Evolutionary conservation across 2,329 filamentous ascomycete species (phyloP), one percentile per base, ranked within the genome.

Genomic region (Aspergillus costaricaensis): DNA sequence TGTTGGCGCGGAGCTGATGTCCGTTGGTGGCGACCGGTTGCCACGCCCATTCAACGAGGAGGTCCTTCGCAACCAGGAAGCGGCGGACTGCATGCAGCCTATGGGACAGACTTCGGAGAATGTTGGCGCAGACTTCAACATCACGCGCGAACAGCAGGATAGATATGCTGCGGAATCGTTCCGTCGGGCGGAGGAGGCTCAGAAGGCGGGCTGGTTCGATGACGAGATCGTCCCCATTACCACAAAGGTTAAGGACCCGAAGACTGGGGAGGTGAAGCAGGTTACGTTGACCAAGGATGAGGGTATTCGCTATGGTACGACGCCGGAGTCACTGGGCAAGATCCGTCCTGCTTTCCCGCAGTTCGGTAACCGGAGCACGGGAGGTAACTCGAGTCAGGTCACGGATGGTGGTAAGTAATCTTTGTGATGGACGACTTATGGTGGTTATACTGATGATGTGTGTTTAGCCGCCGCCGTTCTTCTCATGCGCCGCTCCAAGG

Each of bases 91-190:
- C 83, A 86, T 94, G 86, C 86, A 92, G 83, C 91, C 94, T 67
- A 99, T 99, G 95, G 95, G 95, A 21, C 96, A 96, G 86, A 99
- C 95, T 2, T 94, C 90, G 61, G 95, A 99, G 82, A 98, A 98
- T 74, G 92, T 99, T 27, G 92, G 89, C 69, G 87, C 87, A 52
- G 95, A 98, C 80, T 98, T 98, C 77, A 86, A 89, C 73, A 88
- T 99, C 74, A 80, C 86, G 2, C 86, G 95, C 62, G 88, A 93
- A 74, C 80, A 81, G 74, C 91, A 98, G 80, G 95, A 99, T 78
- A 82, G 84, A 67, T 98, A 88, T 76, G 91, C 95, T 0, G 90
- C 90, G 9, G 92, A 96, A 81, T 92, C 89, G 49, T 99, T 92
- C 82, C 86, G 88, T 66, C 86, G 92, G 51, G 95, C 95, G 27